Percentiles rank a stretch among this genome's conserved stretches.
phyloP scores from a whole-genome alignment of 208 protist genomes.

The Wallacemonas sp. region DNA sequence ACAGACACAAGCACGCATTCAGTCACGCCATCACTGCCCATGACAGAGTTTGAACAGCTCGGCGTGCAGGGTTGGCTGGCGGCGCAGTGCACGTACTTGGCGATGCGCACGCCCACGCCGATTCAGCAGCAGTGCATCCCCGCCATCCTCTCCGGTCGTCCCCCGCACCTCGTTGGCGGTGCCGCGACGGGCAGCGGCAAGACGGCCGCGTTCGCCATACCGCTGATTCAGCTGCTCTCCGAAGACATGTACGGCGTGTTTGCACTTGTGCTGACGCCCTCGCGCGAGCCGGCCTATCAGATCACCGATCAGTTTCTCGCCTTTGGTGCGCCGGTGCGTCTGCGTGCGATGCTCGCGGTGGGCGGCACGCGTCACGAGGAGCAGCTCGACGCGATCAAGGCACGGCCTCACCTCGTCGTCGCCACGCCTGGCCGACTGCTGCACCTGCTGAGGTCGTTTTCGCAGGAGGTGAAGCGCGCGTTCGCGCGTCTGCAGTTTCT shows the following conservation, averaged over 20 bases:
- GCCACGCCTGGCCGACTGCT: conserved; percentile 79
- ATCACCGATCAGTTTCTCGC: conserved; percentile 92
- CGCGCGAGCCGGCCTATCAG: conserved; percentile 96
- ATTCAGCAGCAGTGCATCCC: conserved; percentile 86
- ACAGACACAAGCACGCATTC: too few species aligned
- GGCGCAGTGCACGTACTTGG: conserved; percentile 81
- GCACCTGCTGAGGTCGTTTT: conserved; percentile 58
- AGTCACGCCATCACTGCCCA: background rate
- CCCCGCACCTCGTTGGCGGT: conserved; percentile 89
- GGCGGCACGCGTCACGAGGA: conserved; percentile 77
- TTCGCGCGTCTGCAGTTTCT: conserved; percentile 79
- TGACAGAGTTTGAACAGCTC: conserved; percentile 71
- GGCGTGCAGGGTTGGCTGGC: conserved; percentile 73
- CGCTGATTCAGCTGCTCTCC: conserved; percentile 95
- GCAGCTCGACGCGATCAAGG: conserved; percentile 75
- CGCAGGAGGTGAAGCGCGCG: conserved; percentile 47
- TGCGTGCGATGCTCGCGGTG: conserved; percentile 72
- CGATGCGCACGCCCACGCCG: conserved; percentile 74
- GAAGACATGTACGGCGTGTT: conserved; percentile 97
- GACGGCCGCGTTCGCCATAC: conserved; percentile 98
- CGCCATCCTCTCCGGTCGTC: conserved; percentile 61
- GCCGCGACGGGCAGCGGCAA: conserved; percentile 98
- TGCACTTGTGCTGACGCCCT: conserved; percentile 97
- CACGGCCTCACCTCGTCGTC: conserved; percentile 80
- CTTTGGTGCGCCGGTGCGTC: conserved; percentile 72